Base-by-base conservation (phyloP, 176 grass and related monocot genomes). In the Stipa capillata region DNA sequence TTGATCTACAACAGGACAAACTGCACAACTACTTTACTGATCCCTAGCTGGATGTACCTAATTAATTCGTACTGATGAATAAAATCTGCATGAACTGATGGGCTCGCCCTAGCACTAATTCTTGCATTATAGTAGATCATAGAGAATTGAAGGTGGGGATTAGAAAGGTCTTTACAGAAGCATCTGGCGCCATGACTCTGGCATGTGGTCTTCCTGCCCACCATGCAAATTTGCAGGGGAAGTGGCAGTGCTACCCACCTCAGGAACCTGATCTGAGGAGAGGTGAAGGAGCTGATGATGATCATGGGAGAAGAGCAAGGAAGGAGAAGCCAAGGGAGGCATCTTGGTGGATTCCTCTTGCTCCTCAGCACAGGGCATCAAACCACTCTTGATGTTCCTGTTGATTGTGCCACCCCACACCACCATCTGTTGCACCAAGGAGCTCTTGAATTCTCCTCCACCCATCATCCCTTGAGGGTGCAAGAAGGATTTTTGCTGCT, bases 111-210 rank as follows among this genome's bases (percentile, higher is more conserved):
- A n/a, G n/a, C n/a, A n/a, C n/a, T n/a, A n/a, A n/a, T n/a, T n/a
- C n/a, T n/a, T n/a, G n/a, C n/a, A n/a, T n/a, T n/a, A n/a, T n/a
- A n/a, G n/a, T n/a, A n/a, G n/a, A n/a, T n/a, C 4, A 29, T 13
- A 20, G 18, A 74, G 9, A 75, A 56, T 34, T 39, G 45, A 63
- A n/a, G 18, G 11, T 39, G 16, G 27, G 69, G 43, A n/a, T n/a
- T n/a, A 64, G 20, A 80, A 54, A 76, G 66, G 72, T 71, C 18
- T 49, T 84, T 87, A 93, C 94, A 91, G 69, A 21, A 97, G 69
- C 17, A 97, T 89, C 64, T 97, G 94, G 74, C 91, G 91, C 86
- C 87, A 93, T 73, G 94, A 90, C 52, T 93, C 94, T 17, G 89
- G 74, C 56, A 93, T 88, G 69, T 59, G 83, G 82, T 37, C 71